phyloP scores from a whole-genome alignment of 345 rosid species.

The Eucalyptus victrix region DNA sequence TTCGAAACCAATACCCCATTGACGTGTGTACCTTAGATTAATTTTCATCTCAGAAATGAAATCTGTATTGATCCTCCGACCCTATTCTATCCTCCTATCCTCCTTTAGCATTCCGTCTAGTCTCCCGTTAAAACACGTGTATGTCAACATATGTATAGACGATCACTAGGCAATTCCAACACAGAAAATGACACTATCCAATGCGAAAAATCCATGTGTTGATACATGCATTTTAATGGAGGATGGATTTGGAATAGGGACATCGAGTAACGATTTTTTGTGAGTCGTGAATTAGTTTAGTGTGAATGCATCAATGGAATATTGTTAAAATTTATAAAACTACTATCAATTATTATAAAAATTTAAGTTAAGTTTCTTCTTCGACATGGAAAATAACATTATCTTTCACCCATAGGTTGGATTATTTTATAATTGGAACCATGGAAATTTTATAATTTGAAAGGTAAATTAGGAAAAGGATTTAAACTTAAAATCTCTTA shows the following conservation, averaged over 20 bases:
- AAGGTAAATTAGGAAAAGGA: fast-evolving
- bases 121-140: neutral
- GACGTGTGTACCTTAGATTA: neutral
- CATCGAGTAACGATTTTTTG: neutral
- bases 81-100: neutral
- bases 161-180: neutral
- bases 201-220: neutral
- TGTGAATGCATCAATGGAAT: neutral
- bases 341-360: fast-evolving
- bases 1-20: neutral
- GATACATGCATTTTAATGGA: neutral
- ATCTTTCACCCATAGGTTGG: no score
- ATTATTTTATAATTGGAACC: fast-evolving
- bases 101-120: neutral
- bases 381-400: no score
- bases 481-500: no score
- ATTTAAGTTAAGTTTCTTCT: no score
- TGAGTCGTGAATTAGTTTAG: no score
- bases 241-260: neutral
- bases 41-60: neutral
- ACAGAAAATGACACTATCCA: neutral
- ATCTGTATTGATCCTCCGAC: neutral
- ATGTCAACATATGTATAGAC: neutral
- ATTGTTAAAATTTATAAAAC: fast-evolving
- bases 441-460: no score